These are phyloP conservation scores for Chloranthus sessilifolius DNA, from an alignment of 164 flowering plant genomes.

Conservation along the genomic window DNA sequence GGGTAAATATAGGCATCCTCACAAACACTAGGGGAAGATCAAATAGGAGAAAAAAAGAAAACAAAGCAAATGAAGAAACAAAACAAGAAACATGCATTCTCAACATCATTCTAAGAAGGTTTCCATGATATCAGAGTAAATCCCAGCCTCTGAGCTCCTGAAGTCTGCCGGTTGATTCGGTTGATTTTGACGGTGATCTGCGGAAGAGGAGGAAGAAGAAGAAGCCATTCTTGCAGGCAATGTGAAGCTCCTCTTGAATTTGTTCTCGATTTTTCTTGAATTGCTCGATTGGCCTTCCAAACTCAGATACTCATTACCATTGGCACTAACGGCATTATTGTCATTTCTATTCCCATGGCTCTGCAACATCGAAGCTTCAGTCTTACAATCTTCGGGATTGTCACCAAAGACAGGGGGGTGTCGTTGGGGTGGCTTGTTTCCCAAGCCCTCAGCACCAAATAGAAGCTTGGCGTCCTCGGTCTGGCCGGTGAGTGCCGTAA, in stretches of 20 bases:
- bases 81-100: too few relatives aligned
- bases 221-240: conserved; percentile 75
- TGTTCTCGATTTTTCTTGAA: conserved; percentile 54
- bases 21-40: too few relatives aligned
- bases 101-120: conserved; percentile 61
- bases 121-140: conserved; percentile 83
- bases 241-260: conserved; percentile 85
- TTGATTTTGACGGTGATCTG: conserved; percentile 34
- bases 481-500: conserved; percentile 18
- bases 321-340: conserved; percentile 17
- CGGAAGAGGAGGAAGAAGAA: conserved; percentile 49
- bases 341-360: conserved; percentile 7
- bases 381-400: conserved; percentile 8
- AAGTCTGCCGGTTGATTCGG: conserved; percentile 10
- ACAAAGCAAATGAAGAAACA: too few relatives aligned
- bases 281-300: conserved; percentile 53
- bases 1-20: too few relatives aligned
- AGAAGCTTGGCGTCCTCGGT: conserved; percentile 20
- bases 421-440: conserved; percentile 6
- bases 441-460: conserved; percentile 11
- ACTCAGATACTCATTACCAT: conserved; percentile 72
- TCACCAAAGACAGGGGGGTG: conserved; percentile 4
- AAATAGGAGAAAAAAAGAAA: too few relatives aligned
- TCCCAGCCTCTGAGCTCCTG: conserved; percentile 55
- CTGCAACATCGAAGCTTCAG: neutral